These are phyloP conservation scores for Sclerotiophoma versabilis DNA, from an alignment of 2,329 filamentous ascomycete species.

Conservation along the genomic window DNA sequence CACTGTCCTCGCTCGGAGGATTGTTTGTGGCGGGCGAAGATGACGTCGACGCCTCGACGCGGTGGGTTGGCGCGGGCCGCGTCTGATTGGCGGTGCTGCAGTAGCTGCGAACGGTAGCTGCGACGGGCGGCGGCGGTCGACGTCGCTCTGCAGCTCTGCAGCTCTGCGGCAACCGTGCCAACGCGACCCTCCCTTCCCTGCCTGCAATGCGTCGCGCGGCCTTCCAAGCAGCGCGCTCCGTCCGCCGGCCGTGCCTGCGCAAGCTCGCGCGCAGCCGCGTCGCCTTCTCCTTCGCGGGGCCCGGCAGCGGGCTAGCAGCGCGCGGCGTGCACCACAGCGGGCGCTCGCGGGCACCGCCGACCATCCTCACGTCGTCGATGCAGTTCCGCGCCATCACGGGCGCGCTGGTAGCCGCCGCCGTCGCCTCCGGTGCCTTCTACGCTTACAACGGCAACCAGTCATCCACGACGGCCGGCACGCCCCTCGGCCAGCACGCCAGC, in stretches of 20 bases:
- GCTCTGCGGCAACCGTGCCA: not conserved
- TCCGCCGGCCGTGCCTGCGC: constrained; percentile 69
- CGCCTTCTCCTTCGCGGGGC: constrained; percentile 25
- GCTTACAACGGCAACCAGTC: constrained; percentile 62
- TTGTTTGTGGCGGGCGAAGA: constrained; percentile 17
- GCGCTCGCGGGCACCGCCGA: constrained; percentile 45
- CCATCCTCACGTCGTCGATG: constrained; percentile 73
- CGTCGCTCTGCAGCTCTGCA: no score
- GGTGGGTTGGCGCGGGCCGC: no score
- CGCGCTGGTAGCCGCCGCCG: constrained; percentile 71
- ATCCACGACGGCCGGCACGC: constrained; percentile 26
- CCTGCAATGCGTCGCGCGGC: constrained; percentile 75
- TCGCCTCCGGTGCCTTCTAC: constrained; percentile 79
- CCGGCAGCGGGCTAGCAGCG: constrained; percentile 55
- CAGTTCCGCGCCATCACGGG: constrained; percentile 72
- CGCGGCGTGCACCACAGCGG: constrained; percentile 54
- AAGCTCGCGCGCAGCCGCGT: constrained; percentile 60
- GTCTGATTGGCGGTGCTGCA: constrained; percentile 9
- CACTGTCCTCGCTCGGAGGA: no score
- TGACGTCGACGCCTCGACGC: constrained; percentile 31
- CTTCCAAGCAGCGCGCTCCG: constrained; percentile 71
- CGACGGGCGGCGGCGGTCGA: no score
- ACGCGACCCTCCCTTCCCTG: constrained; percentile 1
- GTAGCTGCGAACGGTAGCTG: no score
- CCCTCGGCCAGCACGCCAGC: constrained; percentile 39